A percentile compares a stretch with the other conserved stretches of the same genome.
These are phyloP conservation scores for Vanilla planifolia DNA, from an alignment of 106 monocot genomes.

Conservation along the genomic window DNA sequence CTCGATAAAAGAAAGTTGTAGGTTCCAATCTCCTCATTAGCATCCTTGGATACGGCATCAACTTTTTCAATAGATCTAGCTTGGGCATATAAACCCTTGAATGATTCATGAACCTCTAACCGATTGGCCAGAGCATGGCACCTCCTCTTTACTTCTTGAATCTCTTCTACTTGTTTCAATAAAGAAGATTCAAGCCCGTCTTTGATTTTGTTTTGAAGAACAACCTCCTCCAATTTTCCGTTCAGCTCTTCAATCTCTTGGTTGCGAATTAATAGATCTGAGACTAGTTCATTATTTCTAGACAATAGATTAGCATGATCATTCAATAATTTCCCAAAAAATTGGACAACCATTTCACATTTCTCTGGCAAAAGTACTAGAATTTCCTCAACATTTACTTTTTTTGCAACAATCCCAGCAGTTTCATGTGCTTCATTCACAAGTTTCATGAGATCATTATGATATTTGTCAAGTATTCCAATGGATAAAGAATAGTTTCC, in stretches of 20 bases:
- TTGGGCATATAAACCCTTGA: slow-evolving; percentile 8
- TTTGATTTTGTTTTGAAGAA: slow-evolving; percentile 19
- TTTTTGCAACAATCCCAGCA: slow-evolving; percentile 8
- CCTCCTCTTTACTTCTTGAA: slow-evolving; percentile 41
- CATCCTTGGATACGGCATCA: slow-evolving; percentile 5
- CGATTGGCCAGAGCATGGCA: slow-evolving; percentile 40
- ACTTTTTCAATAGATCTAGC: not conserved
- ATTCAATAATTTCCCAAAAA: slow-evolving; percentile 42
- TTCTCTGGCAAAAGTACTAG: slow-evolving; percentile 19
- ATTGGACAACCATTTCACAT: slow-evolving; percentile 22
- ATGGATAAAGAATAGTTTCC: slow-evolving; percentile 25
- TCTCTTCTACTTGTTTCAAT: slow-evolving; percentile 22
- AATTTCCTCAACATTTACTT: slow-evolving; percentile 24
- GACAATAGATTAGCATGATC: slow-evolving; percentile 34
- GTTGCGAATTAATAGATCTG: slow-evolving; percentile 28
- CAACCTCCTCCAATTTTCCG: slow-evolving; percentile 27
- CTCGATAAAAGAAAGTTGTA: slow-evolving; percentile 27
- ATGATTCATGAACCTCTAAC: slow-evolving; percentile 22
- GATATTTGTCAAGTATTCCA: slow-evolving; percentile 26
- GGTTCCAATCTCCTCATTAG: slow-evolving; percentile 22
- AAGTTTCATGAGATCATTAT: slow-evolving; percentile 29
- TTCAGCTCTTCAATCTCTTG: slow-evolving; percentile 53
- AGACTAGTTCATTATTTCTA: slow-evolving; percentile 45
- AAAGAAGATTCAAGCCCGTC: slow-evolving; percentile 43
- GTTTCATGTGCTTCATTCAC: slow-evolving; percentile 18